Percentiles rank a stretch among this genome's conserved stretches.
These are phyloP conservation scores for Cytospora mali DNA, from an alignment of 2,329 filamentous ascomycete species.

Conservation along the genomic window DNA sequence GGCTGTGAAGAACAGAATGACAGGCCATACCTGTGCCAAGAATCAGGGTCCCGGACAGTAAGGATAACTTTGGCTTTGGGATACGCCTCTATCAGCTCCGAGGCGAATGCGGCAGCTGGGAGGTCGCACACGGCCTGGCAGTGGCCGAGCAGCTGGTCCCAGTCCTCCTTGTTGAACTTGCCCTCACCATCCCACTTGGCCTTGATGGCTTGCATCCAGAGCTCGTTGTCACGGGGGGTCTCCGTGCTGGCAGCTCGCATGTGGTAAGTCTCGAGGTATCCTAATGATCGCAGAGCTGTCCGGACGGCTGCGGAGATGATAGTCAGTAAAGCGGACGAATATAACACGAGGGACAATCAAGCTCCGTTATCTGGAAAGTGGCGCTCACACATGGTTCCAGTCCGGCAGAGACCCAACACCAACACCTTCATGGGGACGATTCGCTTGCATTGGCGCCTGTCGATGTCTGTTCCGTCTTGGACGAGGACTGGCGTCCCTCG, in stretches of 20 bases:
- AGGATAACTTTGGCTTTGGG: constrained; percentile 53
- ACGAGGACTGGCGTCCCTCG: constrained; percentile 21
- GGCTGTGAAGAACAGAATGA: constrained; percentile 25
- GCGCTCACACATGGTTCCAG: constrained; percentile 26
- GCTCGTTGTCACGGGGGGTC: constrained; percentile 28
- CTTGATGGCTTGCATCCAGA: constrained; percentile 33
- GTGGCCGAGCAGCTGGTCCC: constrained; percentile 49
- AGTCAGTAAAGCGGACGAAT: not conserved
- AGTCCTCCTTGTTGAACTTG: constrained; percentile 43
- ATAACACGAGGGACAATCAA: not conserved
- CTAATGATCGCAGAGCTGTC: constrained; percentile 23
- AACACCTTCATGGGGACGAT: constrained; percentile 74
- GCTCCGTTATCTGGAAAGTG: not conserved
- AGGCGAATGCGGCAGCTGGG: constrained; percentile 37
- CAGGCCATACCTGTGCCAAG: constrained; percentile 42
- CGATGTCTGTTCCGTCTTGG: constrained; percentile 57
- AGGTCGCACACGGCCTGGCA: constrained; percentile 39
- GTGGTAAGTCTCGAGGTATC: constrained; percentile 27
- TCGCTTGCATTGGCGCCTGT: constrained; percentile 65
- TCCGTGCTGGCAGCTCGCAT: constrained; percentile 28
- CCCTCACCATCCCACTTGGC: constrained; percentile 33
- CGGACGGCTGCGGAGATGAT: constrained; percentile 15
- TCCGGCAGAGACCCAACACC: constrained; percentile 66
- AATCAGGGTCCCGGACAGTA: constrained; percentile 43
- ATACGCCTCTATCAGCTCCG: constrained; percentile 50